These are phyloP conservation scores for Bombardia bombarda DNA, from an alignment of 495 filamentous ascomycete genomes.

Conservation along the genomic window DNA sequence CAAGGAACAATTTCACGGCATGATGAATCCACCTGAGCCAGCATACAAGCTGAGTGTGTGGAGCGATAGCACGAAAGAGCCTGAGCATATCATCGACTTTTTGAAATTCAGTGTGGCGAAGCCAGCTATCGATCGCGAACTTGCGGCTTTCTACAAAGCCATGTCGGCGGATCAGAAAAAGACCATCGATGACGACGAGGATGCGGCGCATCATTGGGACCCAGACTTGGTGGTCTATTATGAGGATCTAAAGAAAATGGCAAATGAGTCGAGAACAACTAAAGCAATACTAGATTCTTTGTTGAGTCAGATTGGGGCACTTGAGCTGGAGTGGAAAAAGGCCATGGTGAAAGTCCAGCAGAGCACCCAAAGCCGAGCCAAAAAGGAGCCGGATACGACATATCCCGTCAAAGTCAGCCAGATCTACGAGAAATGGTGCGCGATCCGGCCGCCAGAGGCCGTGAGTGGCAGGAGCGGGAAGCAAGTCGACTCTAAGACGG, in stretches of 20 bases:
- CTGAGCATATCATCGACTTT: conserved; percentile 61
- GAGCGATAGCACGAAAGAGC: conserved; percentile 24
- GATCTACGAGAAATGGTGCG: conserved; percentile 35
- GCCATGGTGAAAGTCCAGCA: too few species aligned
- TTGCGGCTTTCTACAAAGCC: conserved; percentile 31
- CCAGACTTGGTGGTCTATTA: conserved; percentile 40
- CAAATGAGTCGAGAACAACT: conserved; percentile 19
- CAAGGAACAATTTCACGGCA: conserved; percentile 29
- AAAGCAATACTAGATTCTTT: conserved; percentile 25
- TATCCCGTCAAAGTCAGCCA: conserved; percentile 34
- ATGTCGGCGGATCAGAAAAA: conserved; percentile 24
- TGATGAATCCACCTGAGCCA: conserved; percentile 30
- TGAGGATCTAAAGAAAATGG: conserved; percentile 21
- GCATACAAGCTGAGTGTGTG: conserved; percentile 28
- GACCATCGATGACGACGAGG: not conserved
- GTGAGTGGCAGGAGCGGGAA: conserved; percentile 9
- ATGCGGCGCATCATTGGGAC: conserved; percentile 29
- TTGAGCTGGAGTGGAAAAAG: conserved; percentile 24
- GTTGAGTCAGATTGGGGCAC: conserved; percentile 19
- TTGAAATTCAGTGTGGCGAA: conserved; percentile 57
- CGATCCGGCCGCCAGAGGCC: conserved; percentile 26
- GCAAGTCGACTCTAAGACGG: conserved; percentile 22
- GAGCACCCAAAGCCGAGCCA: too few species aligned
- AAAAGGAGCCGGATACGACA: conserved; percentile 6
- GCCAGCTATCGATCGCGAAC: conserved; percentile 42